A percentile compares a stretch with the other conserved stretches of the same genome.
Evolutionary conservation across 805 yeast species (phyloP).

Genomic region (Pichia cabralensis): DNA sequence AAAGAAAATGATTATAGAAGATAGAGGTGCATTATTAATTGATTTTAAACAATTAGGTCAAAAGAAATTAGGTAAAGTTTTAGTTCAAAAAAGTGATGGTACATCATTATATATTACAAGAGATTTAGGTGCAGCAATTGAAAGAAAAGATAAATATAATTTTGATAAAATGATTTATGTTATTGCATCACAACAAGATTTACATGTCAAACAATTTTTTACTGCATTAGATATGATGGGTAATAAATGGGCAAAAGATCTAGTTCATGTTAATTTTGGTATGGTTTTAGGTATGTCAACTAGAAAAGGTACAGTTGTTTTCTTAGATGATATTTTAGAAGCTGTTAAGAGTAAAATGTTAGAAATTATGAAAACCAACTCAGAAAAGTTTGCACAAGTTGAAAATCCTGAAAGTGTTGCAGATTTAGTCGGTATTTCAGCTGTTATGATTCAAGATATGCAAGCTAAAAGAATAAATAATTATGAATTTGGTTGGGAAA

Average conservation of each 20-base stretch:
- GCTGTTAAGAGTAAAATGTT: conserved; percentile 93
- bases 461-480: conserved; percentile 93
- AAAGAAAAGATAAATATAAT: conserved; percentile 71
- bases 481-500: conserved; percentile 94
- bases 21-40: conserved; percentile 82
- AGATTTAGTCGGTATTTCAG: conserved; percentile 90
- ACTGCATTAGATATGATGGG: conserved; percentile 89
- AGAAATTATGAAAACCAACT: conserved; percentile 90
- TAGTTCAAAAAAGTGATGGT: conserved; percentile 92
- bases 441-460: conserved; percentile 99
- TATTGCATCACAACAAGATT: conserved; percentile 92
- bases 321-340: conserved; percentile 85
- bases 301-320: conserved; percentile 97
- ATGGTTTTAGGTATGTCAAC: conserved; percentile 99
- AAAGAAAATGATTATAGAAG: conserved; percentile 67
- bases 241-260: conserved; percentile 67
- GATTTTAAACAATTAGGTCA: conserved; percentile 69
- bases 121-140: conserved; percentile 93
- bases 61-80: conserved; percentile 87
- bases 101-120: conserved; percentile 89
- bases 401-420: conserved; percentile 92
- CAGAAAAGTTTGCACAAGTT: conserved; percentile 82
- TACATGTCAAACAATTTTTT: conserved; percentile 88
- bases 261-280: conserved; percentile 88
- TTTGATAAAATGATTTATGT: conserved; percentile 96